A percentile compares a stretch with the other conserved stretches of the same genome.
These are phyloP conservation scores for Colletotrichum siamense DNA, from an alignment of 2,329 filamentous ascomycete genomes.

Conservation along the genomic window DNA sequence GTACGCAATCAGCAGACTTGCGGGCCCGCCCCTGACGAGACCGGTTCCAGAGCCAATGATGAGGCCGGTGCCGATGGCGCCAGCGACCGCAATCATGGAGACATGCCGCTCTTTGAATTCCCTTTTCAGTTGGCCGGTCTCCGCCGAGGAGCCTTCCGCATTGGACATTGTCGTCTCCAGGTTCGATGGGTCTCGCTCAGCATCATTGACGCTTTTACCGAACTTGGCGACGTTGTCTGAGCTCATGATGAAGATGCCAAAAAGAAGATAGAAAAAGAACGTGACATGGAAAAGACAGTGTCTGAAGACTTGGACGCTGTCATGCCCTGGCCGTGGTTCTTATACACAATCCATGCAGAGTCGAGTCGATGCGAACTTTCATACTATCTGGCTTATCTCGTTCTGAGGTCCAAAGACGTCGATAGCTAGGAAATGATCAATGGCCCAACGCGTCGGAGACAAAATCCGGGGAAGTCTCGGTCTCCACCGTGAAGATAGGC, in stretches of 20 bases:
- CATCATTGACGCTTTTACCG: neutral
- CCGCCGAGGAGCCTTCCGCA: neutral
- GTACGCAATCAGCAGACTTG: constrained; percentile 42
- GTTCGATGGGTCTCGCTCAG: neutral
- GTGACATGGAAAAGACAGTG: neutral
- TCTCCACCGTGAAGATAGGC: neutral
- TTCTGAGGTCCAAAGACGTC: neutral
- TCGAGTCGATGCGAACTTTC: neutral
- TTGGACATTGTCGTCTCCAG: neutral
- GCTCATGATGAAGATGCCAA: neutral
- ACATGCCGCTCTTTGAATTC: constrained; percentile 33
- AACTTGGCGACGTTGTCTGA: neutral
- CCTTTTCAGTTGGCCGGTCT: neutral
- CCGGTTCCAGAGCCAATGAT: constrained; percentile 58
- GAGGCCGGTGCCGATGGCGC: constrained; percentile 44
- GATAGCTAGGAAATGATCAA: neutral
- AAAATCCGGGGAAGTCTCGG: neutral
- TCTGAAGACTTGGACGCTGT: neutral
- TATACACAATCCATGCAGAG: neutral
- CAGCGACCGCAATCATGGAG: constrained; percentile 43
- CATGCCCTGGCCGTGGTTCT: neutral
- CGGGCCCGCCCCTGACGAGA: constrained; percentile 52
- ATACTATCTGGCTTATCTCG: neutral
- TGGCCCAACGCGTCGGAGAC: neutral
- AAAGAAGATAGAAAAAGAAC: rapidly evolving